Percentiles rank a stretch among this genome's conserved stretches.
Evolutionary conservation across 306 rosid species (phyloP).

Genomic region (Prunus padus): DNA sequence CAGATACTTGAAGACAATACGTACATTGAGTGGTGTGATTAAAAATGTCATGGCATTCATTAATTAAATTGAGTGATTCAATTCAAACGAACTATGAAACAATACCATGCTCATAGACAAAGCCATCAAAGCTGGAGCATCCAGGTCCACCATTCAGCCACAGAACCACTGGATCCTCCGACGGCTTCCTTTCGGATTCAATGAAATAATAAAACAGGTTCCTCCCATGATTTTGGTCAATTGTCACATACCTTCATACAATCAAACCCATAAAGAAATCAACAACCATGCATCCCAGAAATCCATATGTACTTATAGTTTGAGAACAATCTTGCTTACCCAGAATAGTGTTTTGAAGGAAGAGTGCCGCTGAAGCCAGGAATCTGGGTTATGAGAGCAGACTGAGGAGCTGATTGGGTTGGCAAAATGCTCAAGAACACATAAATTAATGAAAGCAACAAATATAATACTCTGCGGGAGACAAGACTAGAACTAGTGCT

Average conservation of each 20-base stretch:
- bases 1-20: background rate
- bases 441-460: background rate
- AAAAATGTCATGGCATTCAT: background rate
- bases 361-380: slow-evolving; percentile 48
- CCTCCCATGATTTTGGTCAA: slow-evolving; percentile 53
- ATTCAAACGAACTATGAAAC: background rate
- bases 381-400: slow-evolving; percentile 32
- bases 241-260: slow-evolving; percentile 44
- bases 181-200: slow-evolving; percentile 71
- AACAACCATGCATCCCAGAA: background rate
- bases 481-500: background rate
- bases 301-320: background rate
- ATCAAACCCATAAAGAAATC: background rate
- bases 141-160: slow-evolving; percentile 99
- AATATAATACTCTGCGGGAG: slow-evolving; percentile 7
- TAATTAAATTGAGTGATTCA: no score
- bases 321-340: slow-evolving; percentile 27
- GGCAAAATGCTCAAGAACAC: slow-evolving; percentile 10
- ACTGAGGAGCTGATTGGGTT: slow-evolving; percentile 43
- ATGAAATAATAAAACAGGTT: slow-evolving; percentile 79
- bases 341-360: slow-evolving; percentile 50
- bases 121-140: slow-evolving; percentile 95
- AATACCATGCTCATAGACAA: slow-evolving; percentile 92
- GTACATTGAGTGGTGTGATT: background rate
- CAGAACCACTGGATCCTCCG: slow-evolving; percentile 84